These are phyloP conservation scores for Nyctanthes arbortristis DNA, from an alignment of 257 asterid species.

Conservation along the genomic window DNA sequence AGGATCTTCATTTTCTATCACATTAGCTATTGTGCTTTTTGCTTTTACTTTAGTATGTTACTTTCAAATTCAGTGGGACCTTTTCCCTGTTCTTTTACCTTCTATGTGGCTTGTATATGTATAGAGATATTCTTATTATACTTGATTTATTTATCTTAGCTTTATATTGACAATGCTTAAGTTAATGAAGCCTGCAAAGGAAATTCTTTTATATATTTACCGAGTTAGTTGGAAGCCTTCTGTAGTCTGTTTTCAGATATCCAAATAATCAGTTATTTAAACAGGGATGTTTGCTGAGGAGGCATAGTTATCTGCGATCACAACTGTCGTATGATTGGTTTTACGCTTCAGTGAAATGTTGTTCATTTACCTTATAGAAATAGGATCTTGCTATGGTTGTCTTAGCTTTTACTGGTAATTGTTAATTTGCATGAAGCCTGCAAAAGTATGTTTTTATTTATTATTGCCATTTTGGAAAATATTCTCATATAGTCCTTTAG, in stretches of 20 bases:
- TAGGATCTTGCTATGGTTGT: not conserved
- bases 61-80: not conserved
- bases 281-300: not conserved
- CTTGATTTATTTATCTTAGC: slow-evolving; percentile 5
- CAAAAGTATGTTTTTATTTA: not conserved
- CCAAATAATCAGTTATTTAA: not conserved
- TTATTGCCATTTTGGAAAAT: not conserved
- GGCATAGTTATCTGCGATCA: not conserved
- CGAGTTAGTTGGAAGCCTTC: not conserved
- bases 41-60: slow-evolving; percentile 10
- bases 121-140: not conserved
- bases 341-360: slow-evolving; percentile 5
- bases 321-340: slow-evolving; percentile 1
- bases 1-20: not conserved
- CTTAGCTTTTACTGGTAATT: slow-evolving; percentile 14
- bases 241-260: not conserved
- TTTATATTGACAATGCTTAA: slow-evolving; percentile 15
- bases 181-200: slow-evolving; percentile 11
- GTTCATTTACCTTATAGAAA: not conserved
- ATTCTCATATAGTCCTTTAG: not conserved
- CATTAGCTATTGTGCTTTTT: not conserved
- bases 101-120: too few species aligned
- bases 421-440: slow-evolving; percentile 8
- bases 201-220: not conserved
- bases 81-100: too few species aligned